Base-by-base conservation (phyloP, 345 rosid genomes). In the Arabis hirsuta region DNA sequence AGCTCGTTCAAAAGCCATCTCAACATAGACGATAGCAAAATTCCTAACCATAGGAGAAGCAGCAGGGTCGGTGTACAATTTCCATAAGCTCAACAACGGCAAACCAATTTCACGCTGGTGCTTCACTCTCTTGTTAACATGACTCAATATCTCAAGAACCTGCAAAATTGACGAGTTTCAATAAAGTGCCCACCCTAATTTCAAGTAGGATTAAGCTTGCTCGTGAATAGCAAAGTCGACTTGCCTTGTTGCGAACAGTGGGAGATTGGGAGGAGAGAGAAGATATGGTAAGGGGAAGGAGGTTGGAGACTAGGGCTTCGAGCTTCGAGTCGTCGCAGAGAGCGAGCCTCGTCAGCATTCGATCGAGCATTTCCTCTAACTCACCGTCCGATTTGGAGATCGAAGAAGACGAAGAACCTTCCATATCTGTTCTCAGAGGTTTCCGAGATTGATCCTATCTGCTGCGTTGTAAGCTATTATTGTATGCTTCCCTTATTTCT, bases 141-240 rank as follows among this genome's bases (percentile, higher is more conserved):
- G 98, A 81, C 95, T 89, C 78, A 94, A 72, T 61, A 94, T 88
- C 82, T 94, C 98, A 69, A 94, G 95, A 80, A 91, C 98, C 98
- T 94, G 81, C 41, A 29, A 62, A 45, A 12, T 61, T 44, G 46
- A 52, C 43, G 20, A 41, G 4, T 45, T 2, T 1, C 6, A 6
- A 48, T 8, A 36, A 34, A 19, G 16, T 16, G 16, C 16, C 16
- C 16, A n/a, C 36, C 4, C 26, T 31, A 16, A 67, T 14, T 19
- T 32, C 56, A 57, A 20, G 41, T 19, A 64, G 7, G 19, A 26
- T 16, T 9, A 5, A 20, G 3, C 39, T 41, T 53, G 16, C 62
- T 64, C 12, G 12, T 2, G 42, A 62, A 54, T 56, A 50, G 12
- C 31, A 19, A 56, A 34, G 11, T 13, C 0, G 13, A 54, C 26